Percentiles rank a stretch among this genome's conserved stretches.
Conservation (phyloP, 345 rosid species). For the Moricandia moricandioides region DNA sequence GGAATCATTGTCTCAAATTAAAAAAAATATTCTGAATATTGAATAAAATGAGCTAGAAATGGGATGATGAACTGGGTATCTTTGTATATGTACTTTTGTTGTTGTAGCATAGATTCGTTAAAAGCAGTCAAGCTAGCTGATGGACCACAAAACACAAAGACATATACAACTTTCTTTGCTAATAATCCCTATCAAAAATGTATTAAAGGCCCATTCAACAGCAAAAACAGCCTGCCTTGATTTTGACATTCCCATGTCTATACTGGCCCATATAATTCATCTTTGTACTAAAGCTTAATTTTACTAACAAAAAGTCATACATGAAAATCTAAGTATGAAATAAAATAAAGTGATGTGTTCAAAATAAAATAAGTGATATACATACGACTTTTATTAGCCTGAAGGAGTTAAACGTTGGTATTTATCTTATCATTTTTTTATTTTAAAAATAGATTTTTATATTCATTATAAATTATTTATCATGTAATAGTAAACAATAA, state of each 20-base stretch:
- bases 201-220: background rate
- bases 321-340: too few relatives aligned
- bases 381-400: too few relatives aligned
- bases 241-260: constrained; percentile 13
- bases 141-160: constrained; percentile 12
- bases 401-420: too few relatives aligned
- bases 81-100: constrained; percentile 5
- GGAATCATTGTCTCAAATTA: background rate
- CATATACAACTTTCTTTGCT: background rate
- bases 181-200: background rate
- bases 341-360: too few relatives aligned
- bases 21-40: background rate
- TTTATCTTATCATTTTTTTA: too few relatives aligned
- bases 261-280: background rate
- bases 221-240: constrained; percentile 14
- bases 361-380: too few relatives aligned
- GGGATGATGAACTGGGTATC: background rate
- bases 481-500: too few relatives aligned
- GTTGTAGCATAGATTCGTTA: background rate
- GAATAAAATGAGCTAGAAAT: background rate
- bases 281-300: background rate
- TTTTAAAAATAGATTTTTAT: too few relatives aligned
- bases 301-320: too few relatives aligned
- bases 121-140: background rate
- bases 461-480: too few relatives aligned